phyloP scores from a whole-genome alignment of 306 rosid genomes.

The Elaeagnus macrophylla region DNA sequence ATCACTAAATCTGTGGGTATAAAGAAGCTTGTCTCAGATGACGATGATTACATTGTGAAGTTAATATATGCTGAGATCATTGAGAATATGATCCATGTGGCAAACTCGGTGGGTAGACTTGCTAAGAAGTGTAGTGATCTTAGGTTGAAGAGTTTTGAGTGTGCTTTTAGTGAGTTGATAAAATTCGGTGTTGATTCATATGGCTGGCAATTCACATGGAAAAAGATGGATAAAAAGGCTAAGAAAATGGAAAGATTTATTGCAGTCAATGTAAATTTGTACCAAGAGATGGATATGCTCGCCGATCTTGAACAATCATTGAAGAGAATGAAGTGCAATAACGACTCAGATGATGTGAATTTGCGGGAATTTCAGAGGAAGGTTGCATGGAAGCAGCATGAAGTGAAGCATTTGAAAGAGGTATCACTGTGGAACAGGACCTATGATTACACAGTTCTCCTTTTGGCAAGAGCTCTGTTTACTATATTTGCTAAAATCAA shows the following conservation, averaged over 20 bases:
- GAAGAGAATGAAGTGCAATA: constrained; percentile 60
- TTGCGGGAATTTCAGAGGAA: constrained; percentile 69
- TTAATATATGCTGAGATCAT: constrained; percentile 63
- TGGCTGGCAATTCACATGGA: constrained; percentile 59
- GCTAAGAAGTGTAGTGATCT: constrained; percentile 74
- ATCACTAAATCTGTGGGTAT: constrained; percentile 64
- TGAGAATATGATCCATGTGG: constrained; percentile 60
- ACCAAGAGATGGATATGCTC: constrained; percentile 90
- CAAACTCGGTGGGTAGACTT: constrained; percentile 76
- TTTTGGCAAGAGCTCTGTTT: constrained; percentile 70
- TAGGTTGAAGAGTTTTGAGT: constrained; percentile 52
- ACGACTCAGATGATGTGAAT: constrained; percentile 37
- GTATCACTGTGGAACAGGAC: constrained; percentile 79
- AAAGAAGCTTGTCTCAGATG: constrained; percentile 73
- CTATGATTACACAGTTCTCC: constrained; percentile 56
- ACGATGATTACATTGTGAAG: constrained; percentile 48
- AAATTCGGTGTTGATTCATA: constrained; percentile 44
- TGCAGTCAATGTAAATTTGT: constrained; percentile 63
- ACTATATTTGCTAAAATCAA: constrained; percentile 66
- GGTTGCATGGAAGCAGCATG: constrained; percentile 65
- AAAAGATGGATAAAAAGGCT: constrained; percentile 79
- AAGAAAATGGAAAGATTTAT: constrained; percentile 85
- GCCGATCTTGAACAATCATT: constrained; percentile 80
- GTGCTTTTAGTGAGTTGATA: constrained; percentile 47
- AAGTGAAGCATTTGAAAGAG: constrained; percentile 65